Conservation (phyloP, 176 grass and related monocot species). For the Musa acuminata region DNA sequence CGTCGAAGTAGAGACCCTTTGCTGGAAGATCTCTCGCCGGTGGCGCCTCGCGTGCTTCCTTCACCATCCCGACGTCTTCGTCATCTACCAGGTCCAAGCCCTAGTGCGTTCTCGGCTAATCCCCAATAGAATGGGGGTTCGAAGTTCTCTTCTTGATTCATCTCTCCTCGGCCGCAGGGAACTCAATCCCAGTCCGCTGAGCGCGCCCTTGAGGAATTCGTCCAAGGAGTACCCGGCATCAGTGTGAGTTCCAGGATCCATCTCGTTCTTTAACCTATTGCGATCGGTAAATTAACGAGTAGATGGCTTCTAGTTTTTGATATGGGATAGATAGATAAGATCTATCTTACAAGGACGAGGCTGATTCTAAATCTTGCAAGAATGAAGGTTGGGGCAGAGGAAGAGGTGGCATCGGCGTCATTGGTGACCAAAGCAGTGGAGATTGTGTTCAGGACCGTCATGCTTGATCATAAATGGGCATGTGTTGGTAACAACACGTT, state of each 20-base stretch:
- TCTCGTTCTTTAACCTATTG: background rate
- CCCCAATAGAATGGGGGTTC: background rate
- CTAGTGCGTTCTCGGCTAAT: background rate
- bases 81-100: slow-evolving; percentile 54
- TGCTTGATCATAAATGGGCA: slow-evolving; percentile 67
- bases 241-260: background rate
- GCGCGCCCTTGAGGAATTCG: background rate
- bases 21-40: slow-evolving; percentile 58
- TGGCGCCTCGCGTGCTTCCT: slow-evolving; percentile 51
- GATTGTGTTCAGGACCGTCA: slow-evolving; percentile 43
- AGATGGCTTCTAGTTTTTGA: no score
- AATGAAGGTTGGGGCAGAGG: slow-evolving; percentile 48
- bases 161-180: background rate
- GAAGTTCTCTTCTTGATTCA: background rate
- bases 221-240: background rate
- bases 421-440: slow-evolving; percentile 52
- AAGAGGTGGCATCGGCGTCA: slow-evolving; percentile 45
- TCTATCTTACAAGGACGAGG: background rate
- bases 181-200: slow-evolving; percentile 8
- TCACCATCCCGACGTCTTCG: slow-evolving; percentile 35
- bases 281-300: background rate
- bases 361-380: background rate
- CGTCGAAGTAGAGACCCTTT: slow-evolving; percentile 54
- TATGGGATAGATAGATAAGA: background rate
- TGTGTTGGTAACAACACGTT: slow-evolving; percentile 51